Evolutionary conservation across 495 filamentous ascomycete species (phyloP).

Genomic region (Penicillium paxilli): DNA sequence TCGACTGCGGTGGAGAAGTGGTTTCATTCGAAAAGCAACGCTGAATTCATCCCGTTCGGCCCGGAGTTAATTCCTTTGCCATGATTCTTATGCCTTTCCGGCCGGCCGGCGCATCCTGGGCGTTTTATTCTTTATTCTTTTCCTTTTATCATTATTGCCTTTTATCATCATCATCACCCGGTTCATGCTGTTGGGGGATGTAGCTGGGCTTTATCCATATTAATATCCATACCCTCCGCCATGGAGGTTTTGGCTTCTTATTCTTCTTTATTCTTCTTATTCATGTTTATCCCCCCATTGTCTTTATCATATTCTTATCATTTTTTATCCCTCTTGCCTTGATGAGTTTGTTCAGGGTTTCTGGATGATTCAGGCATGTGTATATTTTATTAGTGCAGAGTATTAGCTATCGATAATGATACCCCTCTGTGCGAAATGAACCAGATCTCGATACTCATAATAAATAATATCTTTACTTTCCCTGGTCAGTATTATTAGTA

Average conservation of each 20-base stretch:
- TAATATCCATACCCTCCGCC: too few species aligned
- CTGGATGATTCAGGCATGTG: too few species aligned
- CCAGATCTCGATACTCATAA: neutral
- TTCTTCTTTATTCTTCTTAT: too few species aligned
- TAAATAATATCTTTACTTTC: neutral
- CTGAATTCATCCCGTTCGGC: neutral
- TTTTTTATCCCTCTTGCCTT: too few species aligned
- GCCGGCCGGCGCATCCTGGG: constrained; percentile 12
- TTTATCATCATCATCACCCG: too few species aligned
- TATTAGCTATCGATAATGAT: constrained; percentile 8
- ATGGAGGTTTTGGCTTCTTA: too few species aligned
- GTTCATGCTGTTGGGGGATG: neutral
- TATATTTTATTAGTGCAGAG: constrained; percentile 4
- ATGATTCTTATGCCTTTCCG: neutral
- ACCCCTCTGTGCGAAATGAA: constrained; percentile 3
- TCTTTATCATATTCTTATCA: too few species aligned
- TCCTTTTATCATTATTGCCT: constrained; percentile 1
- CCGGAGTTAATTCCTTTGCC: neutral
- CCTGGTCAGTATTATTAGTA: too few species aligned
- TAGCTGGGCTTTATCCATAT: neutral
- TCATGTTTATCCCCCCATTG: too few species aligned
- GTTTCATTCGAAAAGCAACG: neutral
- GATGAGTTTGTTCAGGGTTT: too few species aligned
- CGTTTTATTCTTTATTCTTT: constrained; percentile 6
- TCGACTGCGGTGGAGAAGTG: too few species aligned